Base-by-base conservation (phyloP, 441 rosid genomes). In the Hura crepitans region DNA sequence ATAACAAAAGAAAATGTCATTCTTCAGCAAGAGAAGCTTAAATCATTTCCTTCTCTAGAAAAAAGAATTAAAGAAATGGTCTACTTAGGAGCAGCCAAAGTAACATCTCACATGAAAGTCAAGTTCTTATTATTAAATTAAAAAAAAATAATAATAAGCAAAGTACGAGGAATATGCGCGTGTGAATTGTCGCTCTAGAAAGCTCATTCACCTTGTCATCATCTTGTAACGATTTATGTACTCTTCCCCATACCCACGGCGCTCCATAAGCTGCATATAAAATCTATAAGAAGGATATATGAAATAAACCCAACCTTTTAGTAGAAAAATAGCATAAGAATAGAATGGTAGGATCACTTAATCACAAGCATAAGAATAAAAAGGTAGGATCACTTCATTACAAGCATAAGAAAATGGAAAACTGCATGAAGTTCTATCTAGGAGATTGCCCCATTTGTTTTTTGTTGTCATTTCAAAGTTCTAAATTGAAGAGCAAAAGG, bases 181-280 rank as follows among this genome's bases (percentile, higher is more conserved):
- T 13, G 6, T 13, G 18, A 5, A 39, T 46, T 50, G 53, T 35
- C 64, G n/a, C 12, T 39, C 23, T 31, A 33, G 47, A 71, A 76
- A 75, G 62, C 43, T 23, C 46, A 45, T 60, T 82, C 69, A 92
- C 98, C 95, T 90, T 18, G 99, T 95, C 98, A 95, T 95, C 99
- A 95, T 92, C 79, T 93, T 95, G 84, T 95, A 95, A 17, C 97
- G 91, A 66, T 79, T 95, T 59, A 90, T 88, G 65, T 88, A 95
- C 56, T 95, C 99, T 68, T 95, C 89, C 50, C 97, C 98, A 71
- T 87, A 95, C 13, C 96, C 97, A 1, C 97, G 87, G 35, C 98
- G 88, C 79, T 87, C 88, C 99, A 95, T 95, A 61, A 92, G 99
- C 98, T 95, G 81, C 76, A 82, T 8, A 69, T 70, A 77, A 12